Evolutionary conservation across 1,284 basidiomycete species (phyloP).

Genomic region (Baeospora myosura): DNA sequence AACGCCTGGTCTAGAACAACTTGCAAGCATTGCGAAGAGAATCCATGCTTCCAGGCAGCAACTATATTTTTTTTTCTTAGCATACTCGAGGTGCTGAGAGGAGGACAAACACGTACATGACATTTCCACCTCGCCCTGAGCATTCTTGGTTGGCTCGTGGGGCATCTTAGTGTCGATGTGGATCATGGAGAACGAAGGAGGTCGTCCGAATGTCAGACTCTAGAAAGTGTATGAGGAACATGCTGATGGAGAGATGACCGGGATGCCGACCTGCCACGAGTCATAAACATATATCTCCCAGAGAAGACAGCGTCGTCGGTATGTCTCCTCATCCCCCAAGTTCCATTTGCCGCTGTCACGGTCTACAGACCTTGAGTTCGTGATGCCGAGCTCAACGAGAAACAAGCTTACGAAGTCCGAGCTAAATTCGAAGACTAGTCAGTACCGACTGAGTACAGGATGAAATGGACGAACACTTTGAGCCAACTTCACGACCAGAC

Average conservation of each 20-base stretch:
- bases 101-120: slow-evolving; percentile 39
- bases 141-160: slow-evolving; percentile 39
- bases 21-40: slow-evolving; percentile 51
- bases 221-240: slow-evolving; percentile 17
- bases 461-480: slow-evolving; percentile 47
- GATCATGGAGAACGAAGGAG: slow-evolving; percentile 51
- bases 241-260: neutral
- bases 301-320: slow-evolving; percentile 52
- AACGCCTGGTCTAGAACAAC: slow-evolving; percentile 61
- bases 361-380: slow-evolving; percentile 32
- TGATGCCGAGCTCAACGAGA: neutral
- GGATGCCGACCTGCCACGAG: slow-evolving; percentile 51
- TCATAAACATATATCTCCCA: slow-evolving; percentile 64
- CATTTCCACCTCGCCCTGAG: slow-evolving; percentile 54
- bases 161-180: slow-evolving; percentile 59
- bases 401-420: slow-evolving; percentile 52
- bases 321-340: slow-evolving; percentile 48
- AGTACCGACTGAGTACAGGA: slow-evolving; percentile 1
- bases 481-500: slow-evolving; percentile 57
- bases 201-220: slow-evolving; percentile 67
- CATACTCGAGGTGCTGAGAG: slow-evolving; percentile 8
- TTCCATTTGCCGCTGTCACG: slow-evolving; percentile 67
- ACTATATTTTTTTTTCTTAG: slow-evolving; percentile 26
- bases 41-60: slow-evolving; percentile 59
- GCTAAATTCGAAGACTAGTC: slow-evolving; percentile 26